phyloP scores from a whole-genome alignment of 441 rosid species.

The Adansonia grandidieri region DNA sequence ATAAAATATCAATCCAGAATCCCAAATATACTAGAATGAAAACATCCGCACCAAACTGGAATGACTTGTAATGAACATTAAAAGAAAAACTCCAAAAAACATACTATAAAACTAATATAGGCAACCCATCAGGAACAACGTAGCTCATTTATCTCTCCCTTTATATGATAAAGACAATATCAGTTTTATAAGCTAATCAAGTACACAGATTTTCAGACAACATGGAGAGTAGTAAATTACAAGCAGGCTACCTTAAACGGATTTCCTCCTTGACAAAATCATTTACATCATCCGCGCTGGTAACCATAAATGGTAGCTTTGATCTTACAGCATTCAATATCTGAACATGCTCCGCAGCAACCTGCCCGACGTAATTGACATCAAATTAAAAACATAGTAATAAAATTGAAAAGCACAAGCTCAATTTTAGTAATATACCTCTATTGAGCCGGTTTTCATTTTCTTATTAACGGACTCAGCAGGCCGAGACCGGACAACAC shows the following conservation, averaged over 20 bases:
- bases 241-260: conserved; percentile 68
- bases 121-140: neutral
- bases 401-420: neutral
- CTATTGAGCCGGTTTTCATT: conserved; percentile 84
- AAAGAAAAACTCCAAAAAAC: neutral
- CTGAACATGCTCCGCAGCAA: conserved; percentile 86
- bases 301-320: conserved; percentile 86
- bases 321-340: conserved; percentile 77
- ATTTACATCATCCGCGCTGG: conserved; percentile 76
- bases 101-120: neutral
- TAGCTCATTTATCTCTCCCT: conserved; percentile 2
- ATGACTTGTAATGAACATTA: neutral
- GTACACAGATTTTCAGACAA: neutral
- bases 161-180: neutral
- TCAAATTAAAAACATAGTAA: neutral
- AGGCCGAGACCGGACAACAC: conserved; percentile 75
- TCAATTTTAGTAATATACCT: conserved; percentile 48
- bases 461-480: conserved; percentile 77
- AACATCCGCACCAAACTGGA: neutral
- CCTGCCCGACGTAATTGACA: conserved; percentile 45
- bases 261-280: conserved; percentile 84
- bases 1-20: neutral
- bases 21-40: neutral
- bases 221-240: neutral
- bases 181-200: neutral